phyloP scores from a whole-genome alignment of 148 eudicot genomes.

The Cornus florida region DNA sequence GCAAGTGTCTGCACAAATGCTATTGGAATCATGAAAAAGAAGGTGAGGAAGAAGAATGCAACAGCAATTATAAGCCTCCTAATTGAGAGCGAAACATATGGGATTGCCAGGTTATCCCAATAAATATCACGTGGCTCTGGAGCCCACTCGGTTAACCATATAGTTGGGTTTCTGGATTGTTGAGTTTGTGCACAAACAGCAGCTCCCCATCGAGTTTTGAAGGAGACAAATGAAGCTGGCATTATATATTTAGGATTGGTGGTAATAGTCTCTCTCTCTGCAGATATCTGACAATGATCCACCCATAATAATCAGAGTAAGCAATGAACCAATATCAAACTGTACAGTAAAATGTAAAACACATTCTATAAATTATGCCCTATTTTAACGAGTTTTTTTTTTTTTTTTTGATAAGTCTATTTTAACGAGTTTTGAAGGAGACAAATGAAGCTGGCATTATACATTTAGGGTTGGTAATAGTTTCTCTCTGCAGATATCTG shows the following conservation, averaged over 20 bases:
- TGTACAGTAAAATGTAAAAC: neutral
- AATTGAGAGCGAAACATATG: constrained; percentile 51
- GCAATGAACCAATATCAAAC: neutral
- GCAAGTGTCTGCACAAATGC: constrained; percentile 70
- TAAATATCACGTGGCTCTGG: constrained; percentile 74
- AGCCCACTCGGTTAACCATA: constrained; percentile 68
- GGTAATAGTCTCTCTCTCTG: constrained; percentile 37
- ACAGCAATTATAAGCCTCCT: constrained; percentile 56
- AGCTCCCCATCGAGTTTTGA: constrained; percentile 64
- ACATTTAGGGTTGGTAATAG: constrained; percentile 34
- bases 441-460: constrained; percentile 55
- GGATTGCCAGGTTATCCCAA: constrained; percentile 66
- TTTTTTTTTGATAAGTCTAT: no score
- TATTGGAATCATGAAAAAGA: constrained; percentile 74
- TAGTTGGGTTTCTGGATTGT: constrained; percentile 56
- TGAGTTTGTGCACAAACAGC: constrained; percentile 69
- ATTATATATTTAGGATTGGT: constrained; percentile 35
- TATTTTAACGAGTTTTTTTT: no score
- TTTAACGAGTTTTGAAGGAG: constrained; percentile 63
- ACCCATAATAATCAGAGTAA: constrained; percentile 1
- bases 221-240: constrained; percentile 61
- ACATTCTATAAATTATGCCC: no score
- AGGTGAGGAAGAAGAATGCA: constrained; percentile 70
- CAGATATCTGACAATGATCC: constrained; percentile 35
- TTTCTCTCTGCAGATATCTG: constrained; percentile 49